Conservation (phyloP, 2,329 filamentous ascomycete genomes). For the Diaporthe sp. region DNA sequence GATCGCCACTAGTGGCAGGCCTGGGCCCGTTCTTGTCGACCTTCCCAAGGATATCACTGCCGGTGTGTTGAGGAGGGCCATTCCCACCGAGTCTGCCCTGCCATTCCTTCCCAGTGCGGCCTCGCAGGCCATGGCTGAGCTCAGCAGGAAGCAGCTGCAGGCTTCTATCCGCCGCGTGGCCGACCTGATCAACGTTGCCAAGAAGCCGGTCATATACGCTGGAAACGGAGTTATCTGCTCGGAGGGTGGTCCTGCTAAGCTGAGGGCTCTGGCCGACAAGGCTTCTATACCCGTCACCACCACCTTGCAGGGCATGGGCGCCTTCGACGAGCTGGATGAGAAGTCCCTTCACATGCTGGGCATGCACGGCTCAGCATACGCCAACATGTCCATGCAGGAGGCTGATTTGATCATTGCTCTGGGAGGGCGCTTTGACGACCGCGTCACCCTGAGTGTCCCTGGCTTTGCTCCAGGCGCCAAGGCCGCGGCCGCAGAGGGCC, state of each 20-base stretch:
- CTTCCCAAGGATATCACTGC: slow-evolving; percentile 97
- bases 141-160: slow-evolving; percentile 79
- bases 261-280: slow-evolving; percentile 92
- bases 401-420: slow-evolving; percentile 96
- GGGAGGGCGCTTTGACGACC: slow-evolving; percentile 95
- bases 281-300: slow-evolving; percentile 94
- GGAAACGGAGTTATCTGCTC: slow-evolving; percentile 89
- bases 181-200: slow-evolving; percentile 85
- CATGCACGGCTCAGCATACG: slow-evolving; percentile 97
- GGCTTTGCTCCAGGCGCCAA: slow-evolving; percentile 94
- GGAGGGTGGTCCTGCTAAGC: slow-evolving; percentile 81
- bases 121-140: slow-evolving; percentile 81
- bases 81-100: slow-evolving; percentile 80
- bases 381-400: slow-evolving; percentile 98
- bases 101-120: slow-evolving; percentile 89
- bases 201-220: slow-evolving; percentile 96
- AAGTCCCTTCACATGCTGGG: slow-evolving; percentile 98
- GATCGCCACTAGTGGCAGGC: slow-evolving; percentile 93
- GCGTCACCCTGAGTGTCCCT: slow-evolving; percentile 84
- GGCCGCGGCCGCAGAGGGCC: slow-evolving; percentile 84
- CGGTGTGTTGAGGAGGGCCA: slow-evolving; percentile 83
- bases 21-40: slow-evolving; percentile 95
- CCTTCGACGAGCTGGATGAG: slow-evolving; percentile 91
- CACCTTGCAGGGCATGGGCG: slow-evolving; percentile 92
- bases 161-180: slow-evolving; percentile 83